Base-by-base conservation (phyloP, 2,329 filamentous ascomycete genomes). In the Lachnum nothofagi region DNA sequence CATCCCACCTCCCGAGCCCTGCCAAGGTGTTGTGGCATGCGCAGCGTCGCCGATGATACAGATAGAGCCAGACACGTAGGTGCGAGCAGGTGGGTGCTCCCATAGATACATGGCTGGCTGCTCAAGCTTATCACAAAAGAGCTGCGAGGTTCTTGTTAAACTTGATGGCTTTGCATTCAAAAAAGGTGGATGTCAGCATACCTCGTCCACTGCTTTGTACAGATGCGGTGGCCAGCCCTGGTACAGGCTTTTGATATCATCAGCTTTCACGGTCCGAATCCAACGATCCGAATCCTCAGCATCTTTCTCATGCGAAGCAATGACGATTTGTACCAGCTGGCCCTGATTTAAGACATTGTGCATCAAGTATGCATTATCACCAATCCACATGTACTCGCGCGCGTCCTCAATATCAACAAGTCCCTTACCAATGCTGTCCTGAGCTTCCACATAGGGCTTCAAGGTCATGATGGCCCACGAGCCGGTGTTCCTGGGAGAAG, bases 21-120 rank as follows among this genome's bases (percentile, higher is more conserved):
- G 74, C 29, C 78, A 74, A 0, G 80, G 80, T 0, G 78, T 75
- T 29, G 76, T 76, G 0, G 78, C 79, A 60, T 84, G 80, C 0
- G 80, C 80, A 0, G 80, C 78, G 57, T 85, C 80, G 5, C 80
- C 80, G 0, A 78, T 62, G 1, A 83, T 68, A 41, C 68, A 71
- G n/a, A 75, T 19, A 19, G 35, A 22, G 16, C 19, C 35, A 19
- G 35, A 38, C 22, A 14, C 22, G 9, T 38, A 38, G 19, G 35
- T 38, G 16, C 35, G 35, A 19, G 35, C 35, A 20, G 16, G 35
- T 38, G 35, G 35, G 22, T 38, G 35, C 35, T 38, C 35, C 35
- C 35, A 19, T 16, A 38, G 35, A 19, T 38, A 38, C 19, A 38
- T 38, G 2, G 35, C 35, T 7, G 35, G 16, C 22, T 38, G 35